Percentiles rank a stretch among this genome's conserved stretches.
phyloP scores from a whole-genome alignment of 495 filamentous ascomycete species.

The Talaromyces ruber region DNA sequence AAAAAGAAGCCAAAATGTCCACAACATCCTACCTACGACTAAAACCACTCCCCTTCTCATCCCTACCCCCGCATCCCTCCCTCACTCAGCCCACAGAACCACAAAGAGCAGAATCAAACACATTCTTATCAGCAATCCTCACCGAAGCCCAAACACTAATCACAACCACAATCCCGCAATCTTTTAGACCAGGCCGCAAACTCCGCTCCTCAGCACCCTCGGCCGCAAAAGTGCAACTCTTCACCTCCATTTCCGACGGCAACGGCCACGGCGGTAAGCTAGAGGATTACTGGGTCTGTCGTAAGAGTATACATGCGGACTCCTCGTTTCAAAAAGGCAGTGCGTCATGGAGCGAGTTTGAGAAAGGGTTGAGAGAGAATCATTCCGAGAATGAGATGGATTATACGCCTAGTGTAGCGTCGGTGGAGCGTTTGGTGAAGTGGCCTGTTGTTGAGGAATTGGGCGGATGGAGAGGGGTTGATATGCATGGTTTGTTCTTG shows the following conservation, averaged over 20 bases:
- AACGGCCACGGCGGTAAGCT: constrained; percentile 11
- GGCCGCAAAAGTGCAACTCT: constrained; percentile 34
- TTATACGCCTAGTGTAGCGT: constrained; percentile 63
- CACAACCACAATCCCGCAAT: constrained; percentile 24
- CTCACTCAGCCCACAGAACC: constrained; percentile 9
- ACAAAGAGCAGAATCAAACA: constrained; percentile 12
- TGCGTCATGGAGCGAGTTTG: constrained; percentile 60
- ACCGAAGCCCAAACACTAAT: constrained; percentile 50
- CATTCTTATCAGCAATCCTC: constrained; percentile 29
- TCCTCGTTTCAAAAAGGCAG: constrained; percentile 38
- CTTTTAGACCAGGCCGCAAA: constrained; percentile 17
- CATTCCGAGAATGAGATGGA: constrained; percentile 62
- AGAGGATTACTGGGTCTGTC: constrained; percentile 60
- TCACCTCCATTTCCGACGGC: constrained; percentile 23
- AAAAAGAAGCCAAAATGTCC: background rate
- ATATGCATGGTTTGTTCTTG: constrained; percentile 41
- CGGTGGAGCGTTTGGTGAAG: constrained; percentile 38
- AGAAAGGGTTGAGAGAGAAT: constrained; percentile 43
- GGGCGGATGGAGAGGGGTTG: constrained; percentile 38
- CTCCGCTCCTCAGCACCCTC: constrained; percentile 31
- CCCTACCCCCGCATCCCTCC: constrained; percentile 23
- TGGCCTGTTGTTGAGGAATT: constrained; percentile 39
- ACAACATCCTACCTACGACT: background rate
- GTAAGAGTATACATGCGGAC: constrained; percentile 55
- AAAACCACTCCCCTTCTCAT: constrained; percentile 20